Percentiles rank a stretch among this genome's conserved stretches.
Conservation (phyloP, 2,329 filamentous ascomycete species). For the Botrytis fragariae region DNA sequence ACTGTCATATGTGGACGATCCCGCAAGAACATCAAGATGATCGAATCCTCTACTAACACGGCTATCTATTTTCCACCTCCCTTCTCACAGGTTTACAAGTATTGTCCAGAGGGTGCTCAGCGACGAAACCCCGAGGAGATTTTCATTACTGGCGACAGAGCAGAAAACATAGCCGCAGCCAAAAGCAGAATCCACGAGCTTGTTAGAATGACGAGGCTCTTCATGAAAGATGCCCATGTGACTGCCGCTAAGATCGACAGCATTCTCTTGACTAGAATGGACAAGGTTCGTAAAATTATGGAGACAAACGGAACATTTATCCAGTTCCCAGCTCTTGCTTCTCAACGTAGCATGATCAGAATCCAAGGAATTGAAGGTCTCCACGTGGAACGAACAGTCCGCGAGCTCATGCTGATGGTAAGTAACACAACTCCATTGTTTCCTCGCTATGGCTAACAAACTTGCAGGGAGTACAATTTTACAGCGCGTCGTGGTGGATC, state of each 20-base stretch:
- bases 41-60: constrained; percentile 91
- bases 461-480: constrained; percentile 85
- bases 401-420: constrained; percentile 93
- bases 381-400: constrained; percentile 90
- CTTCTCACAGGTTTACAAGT: constrained; percentile 88
- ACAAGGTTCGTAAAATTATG: constrained; percentile 97
- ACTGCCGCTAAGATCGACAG: constrained; percentile 92
- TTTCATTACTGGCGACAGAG: constrained; percentile 88
- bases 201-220: constrained; percentile 75
- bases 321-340: constrained; percentile 83
- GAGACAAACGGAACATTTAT: constrained; percentile 96
- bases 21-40: constrained; percentile 95
- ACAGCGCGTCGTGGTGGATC: constrained; percentile 92
- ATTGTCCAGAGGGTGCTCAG: constrained; percentile 77
- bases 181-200: constrained; percentile 91
- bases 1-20: constrained; percentile 90
- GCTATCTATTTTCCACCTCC: constrained; percentile 97
- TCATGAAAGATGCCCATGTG: constrained; percentile 88
- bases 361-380: constrained; percentile 92
- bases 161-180: constrained; percentile 79
- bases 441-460: constrained; percentile 31
- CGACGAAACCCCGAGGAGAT: constrained; percentile 85
- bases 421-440: constrained; percentile 38
- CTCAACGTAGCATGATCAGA: constrained; percentile 78
- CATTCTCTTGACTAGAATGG: constrained; percentile 83